Evolutionary conservation across 2,329 filamentous ascomycete genomes (phyloP), one percentile per base, ranked within the genome.

Genomic region (Paraphaeosphaeria minitans): DNA sequence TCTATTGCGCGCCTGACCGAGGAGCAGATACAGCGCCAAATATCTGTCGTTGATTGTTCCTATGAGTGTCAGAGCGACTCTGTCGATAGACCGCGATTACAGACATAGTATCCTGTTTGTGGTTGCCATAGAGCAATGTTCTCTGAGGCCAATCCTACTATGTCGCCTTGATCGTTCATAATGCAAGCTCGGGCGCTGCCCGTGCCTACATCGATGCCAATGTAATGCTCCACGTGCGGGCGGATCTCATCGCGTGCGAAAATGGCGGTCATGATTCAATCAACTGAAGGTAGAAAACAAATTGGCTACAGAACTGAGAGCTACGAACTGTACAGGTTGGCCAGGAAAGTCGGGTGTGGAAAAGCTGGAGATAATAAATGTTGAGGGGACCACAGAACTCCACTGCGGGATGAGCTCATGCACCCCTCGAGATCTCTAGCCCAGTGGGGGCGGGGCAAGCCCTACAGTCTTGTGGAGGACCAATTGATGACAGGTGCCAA

Each of bases 31-130:
- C 92, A 94, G 64, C 88, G 85, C 95, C 95, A 99, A 73, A 99
- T 99, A 77, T 99, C 92, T 52, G 88, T 91, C 0, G 95, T 98
- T 16, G 94, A 98, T 94, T 99, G 95, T 82, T 99, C 95, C 93
- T 90, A 37, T 1, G 33, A 13, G 39, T 24, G 35, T 71, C 49
- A 70, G 65, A 53, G 41, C 14, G 19, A 7, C 37, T 33, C 14
- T 24, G 46, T 42, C 31, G 35, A 35, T 22, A 21, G 19, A 31
- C 14, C 14, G 21, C 53, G 46, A 33, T n/a, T 5, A 58, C 75
- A 54, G 74, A 84, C 82, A 71, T 85, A 85, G 76, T 82, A 84
- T 29, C 83, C 82, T 29, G 80, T 81, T 69, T 83, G 80, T 58
- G 81, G 81, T 70, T 83, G 81, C 81, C 81, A 83, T 19, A 83